These are phyloP conservation scores for Fusarium chaquense DNA, from an alignment of 2,329 filamentous ascomycete species.

Conservation along the genomic window DNA sequence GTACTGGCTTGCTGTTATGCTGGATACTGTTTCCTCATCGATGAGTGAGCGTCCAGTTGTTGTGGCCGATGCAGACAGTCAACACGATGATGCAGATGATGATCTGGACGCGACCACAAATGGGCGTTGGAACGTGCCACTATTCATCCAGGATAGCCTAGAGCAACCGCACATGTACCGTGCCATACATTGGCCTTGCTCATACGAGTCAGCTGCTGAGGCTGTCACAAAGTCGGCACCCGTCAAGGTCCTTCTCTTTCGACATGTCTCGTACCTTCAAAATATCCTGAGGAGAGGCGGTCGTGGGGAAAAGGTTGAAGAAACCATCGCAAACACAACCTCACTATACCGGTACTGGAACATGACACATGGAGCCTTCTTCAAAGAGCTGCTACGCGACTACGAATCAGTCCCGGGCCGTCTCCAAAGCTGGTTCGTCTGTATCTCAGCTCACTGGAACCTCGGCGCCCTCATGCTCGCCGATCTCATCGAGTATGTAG, in stretches of 20 bases:
- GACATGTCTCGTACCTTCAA: conserved; percentile 64
- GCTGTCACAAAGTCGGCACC: conserved; percentile 65
- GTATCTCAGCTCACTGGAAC: conserved; percentile 69
- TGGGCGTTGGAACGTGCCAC: conserved; percentile 42
- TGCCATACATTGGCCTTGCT: conserved; percentile 62
- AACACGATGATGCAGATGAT: conserved; percentile 47
- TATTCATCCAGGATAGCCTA: conserved; percentile 46
- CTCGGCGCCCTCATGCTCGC: conserved; percentile 66
- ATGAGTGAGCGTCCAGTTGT: conserved; percentile 58
- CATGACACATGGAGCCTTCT: conserved; percentile 62
- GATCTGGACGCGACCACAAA: conserved; percentile 16
- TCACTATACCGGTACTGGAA: conserved; percentile 68
- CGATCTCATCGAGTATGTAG: conserved; percentile 64
- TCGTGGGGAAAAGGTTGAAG: conserved; percentile 57
- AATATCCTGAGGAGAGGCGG: conserved; percentile 58
- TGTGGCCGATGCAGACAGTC: conserved; percentile 55
- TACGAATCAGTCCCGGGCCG: conserved; percentile 63
- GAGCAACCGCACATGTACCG: conserved; percentile 36
- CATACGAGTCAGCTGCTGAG: conserved; percentile 62
- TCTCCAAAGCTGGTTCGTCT: conserved; percentile 70
- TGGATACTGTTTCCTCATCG: conserved; percentile 67
- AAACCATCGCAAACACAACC: conserved; percentile 60
- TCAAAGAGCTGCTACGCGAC: conserved; percentile 61
- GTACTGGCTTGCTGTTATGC: conserved; percentile 71
- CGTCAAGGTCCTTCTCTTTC: conserved; percentile 69